A percentile compares a stretch with the other conserved stretches of the same genome.
Conservation (phyloP, 208 protist species). For the Tritrichomonas musculus region DNA sequence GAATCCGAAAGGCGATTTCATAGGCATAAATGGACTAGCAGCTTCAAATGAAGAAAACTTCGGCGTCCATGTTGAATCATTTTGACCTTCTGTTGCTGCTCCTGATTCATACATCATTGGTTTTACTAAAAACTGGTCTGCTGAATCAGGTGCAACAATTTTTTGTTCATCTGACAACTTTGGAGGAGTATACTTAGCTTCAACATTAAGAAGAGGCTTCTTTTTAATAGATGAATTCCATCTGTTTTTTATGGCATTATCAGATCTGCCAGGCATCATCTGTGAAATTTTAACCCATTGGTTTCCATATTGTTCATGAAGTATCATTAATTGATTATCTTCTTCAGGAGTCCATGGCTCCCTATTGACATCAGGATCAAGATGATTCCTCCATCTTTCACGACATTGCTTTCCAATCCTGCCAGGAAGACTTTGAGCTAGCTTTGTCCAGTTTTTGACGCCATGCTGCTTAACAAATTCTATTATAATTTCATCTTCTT, state of each 20-base stretch:
- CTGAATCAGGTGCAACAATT: too few species aligned
- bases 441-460: slow-evolving; percentile 45
- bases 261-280: slow-evolving; percentile 38
- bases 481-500: slow-evolving; percentile 27
- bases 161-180: too few species aligned
- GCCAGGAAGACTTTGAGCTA: not conserved
- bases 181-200: too few species aligned
- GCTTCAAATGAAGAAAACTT: too few species aligned
- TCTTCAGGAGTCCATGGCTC: slow-evolving; percentile 51
- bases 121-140: too few species aligned
- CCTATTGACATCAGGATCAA: slow-evolving; percentile 42
- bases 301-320: slow-evolving; percentile 12
- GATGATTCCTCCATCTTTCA: not conserved
- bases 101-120: too few species aligned
- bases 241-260: slow-evolving; percentile 55
- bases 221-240: slow-evolving; percentile 53
- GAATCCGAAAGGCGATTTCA: not conserved
- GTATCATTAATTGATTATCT: slow-evolving; percentile 31
- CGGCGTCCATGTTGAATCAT: too few species aligned
- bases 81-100: too few species aligned
- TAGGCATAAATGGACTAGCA: not conserved
- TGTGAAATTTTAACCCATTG: slow-evolving; percentile 10
- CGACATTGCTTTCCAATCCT: slow-evolving; percentile 18
- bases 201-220: too few species aligned
- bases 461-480: slow-evolving; percentile 41